Evolutionary conservation across 2,329 filamentous ascomycete genomes (phyloP).

Genomic region (Botryotinia convoluta): DNA sequence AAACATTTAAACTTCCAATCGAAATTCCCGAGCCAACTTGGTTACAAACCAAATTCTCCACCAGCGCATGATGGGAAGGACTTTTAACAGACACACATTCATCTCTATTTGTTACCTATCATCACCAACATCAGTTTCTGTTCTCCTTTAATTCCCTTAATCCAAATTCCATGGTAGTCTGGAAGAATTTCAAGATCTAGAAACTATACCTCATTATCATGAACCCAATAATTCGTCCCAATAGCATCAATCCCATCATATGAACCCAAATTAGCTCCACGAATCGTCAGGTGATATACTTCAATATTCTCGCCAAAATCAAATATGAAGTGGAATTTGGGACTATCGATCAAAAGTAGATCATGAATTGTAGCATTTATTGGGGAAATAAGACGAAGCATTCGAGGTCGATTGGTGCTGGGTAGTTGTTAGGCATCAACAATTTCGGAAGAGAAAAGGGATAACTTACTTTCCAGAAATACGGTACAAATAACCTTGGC

Average conservation of each 20-base stretch:
- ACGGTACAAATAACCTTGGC: constrained; percentile 49
- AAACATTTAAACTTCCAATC: constrained; percentile 37
- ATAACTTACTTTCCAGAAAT: constrained; percentile 11
- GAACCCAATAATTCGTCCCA: constrained; percentile 40
- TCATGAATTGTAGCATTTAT: constrained; percentile 32
- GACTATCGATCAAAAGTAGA: constrained; percentile 31
- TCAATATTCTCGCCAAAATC: constrained; percentile 41
- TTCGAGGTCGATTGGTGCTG: constrained; percentile 36
- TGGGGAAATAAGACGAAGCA: constrained; percentile 28
- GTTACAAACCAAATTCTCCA: constrained; percentile 41
- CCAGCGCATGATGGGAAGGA: constrained; percentile 40
- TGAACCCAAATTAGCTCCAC: constrained; percentile 40
- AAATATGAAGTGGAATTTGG: constrained; percentile 41
- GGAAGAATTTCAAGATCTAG: neutral
- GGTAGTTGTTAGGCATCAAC: constrained; percentile 37
- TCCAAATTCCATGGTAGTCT: neutral
- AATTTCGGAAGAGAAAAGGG: constrained; percentile 27
- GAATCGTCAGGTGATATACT: constrained; percentile 41
- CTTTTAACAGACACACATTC: constrained; percentile 42
- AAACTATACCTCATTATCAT: constrained; percentile 38
- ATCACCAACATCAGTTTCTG: neutral
- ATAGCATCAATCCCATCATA: constrained; percentile 42
- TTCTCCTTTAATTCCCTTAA: neutral
- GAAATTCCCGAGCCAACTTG: constrained; percentile 40
- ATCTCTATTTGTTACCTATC: constrained; percentile 38